Evolutionary conservation across 2,329 filamentous ascomycete genomes (phyloP).

Genomic region (Fusarium nelsonii): DNA sequence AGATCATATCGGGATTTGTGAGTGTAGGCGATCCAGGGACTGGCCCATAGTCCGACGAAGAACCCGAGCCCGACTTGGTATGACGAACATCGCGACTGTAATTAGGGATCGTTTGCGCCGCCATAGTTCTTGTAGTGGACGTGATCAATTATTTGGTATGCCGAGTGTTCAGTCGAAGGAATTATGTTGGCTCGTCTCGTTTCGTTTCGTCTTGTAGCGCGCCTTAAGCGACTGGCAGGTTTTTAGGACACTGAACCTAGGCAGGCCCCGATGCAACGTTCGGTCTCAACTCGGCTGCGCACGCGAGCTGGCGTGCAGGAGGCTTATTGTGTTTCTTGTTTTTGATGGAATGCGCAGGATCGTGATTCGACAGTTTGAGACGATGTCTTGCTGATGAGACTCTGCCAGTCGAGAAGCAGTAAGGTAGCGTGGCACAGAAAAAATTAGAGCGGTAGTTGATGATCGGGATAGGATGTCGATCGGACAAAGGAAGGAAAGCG

Average conservation of each 20-base stretch:
- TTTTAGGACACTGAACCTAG: constrained; percentile 31
- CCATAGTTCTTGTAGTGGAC: constrained; percentile 44
- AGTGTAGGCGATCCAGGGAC: constrained; percentile 83
- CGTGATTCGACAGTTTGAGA: constrained; percentile 36
- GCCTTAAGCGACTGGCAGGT: constrained; percentile 14
- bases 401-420: constrained; percentile 33
- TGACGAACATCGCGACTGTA: constrained; percentile 49
- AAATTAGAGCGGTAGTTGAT: constrained; percentile 19
- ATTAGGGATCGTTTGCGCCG: constrained; percentile 47
- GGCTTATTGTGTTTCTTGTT: constrained; percentile 28
- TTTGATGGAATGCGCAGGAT: constrained; percentile 22
- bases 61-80: constrained; percentile 44
- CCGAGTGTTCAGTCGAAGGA: constrained; percentile 4
- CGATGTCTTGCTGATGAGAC: constrained; percentile 29
- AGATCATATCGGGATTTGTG: constrained; percentile 94
- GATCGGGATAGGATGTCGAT: constrained; percentile 31
- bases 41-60: constrained; percentile 57
- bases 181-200: constrained; percentile 18
- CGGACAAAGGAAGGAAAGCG: constrained; percentile 32
- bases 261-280: constrained; percentile 12
- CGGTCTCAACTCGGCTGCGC: constrained; percentile 33
- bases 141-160: background rate
- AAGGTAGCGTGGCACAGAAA: constrained; percentile 39
- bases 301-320: constrained; percentile 26
- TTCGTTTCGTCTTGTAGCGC: constrained; percentile 20